Evolutionary conservation across 2,329 filamentous ascomycete genomes (phyloP), one percentile per base, ranked within the genome.

Genomic region (Xylaria polymorpha): DNA sequence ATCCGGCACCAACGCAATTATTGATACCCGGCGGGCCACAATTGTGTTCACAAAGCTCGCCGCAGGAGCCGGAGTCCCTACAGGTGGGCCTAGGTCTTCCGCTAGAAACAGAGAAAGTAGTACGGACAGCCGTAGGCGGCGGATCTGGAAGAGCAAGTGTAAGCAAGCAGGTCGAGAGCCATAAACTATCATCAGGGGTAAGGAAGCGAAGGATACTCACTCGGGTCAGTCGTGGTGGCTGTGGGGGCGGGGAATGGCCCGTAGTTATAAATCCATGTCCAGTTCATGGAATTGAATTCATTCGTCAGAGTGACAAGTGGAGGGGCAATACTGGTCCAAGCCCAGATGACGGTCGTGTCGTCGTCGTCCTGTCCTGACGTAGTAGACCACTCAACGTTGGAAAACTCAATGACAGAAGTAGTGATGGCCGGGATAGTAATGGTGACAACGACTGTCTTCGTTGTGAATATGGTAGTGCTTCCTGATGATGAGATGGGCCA

Each of bases 251-350:
- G 50, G 50, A 35, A 56, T 22, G 53, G 53, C 35, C 53, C 53
- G 32, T 37, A 41, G 53, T 41, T 39, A 22, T 56, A 56, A 39
- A 15, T 56, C 53, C 53, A 60, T 20, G 41, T 46, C 57, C 22
- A 32, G 43, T 46, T 29, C 41, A 35, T 22, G 53, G 53, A 56
- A 22, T 41, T 41, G 32, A 56, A 12, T 20, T 25, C n/a, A 6
- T 20, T 56, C 32, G 53, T 56, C 32, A 56, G 3, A 22, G 32
- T 39, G 35, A 56, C 35, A 48, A 48, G 57, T 46, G 39, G 25
- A 32, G 39, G 39, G 57, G 22, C 41, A 48, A 60, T 43, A 60
- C 57, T 60, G 20, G 57, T 60, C 57, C 57, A 60, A 32, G 57
- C 57, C 57, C 57, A 60, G 57, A 60, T 60, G 8, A 60, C 10